Percentiles rank a stretch among this genome's conserved stretches.
Conservation (phyloP, 257 asterid genomes). For the Lantana camara region DNA sequence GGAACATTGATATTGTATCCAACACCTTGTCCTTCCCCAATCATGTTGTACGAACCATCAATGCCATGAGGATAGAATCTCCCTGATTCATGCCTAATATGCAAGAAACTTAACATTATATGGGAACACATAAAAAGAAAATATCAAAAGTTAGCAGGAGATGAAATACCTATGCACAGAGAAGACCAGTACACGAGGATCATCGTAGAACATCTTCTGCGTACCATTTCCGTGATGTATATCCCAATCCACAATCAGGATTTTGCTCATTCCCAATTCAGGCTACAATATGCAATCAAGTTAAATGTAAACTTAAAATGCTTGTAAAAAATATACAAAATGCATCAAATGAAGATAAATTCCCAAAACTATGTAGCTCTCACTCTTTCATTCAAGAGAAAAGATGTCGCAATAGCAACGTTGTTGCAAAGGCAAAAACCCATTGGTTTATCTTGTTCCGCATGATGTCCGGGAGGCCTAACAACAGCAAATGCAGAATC, state of each 20-base stretch:
- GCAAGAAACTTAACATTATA: too few relatives aligned
- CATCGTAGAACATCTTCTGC: slow-evolving; percentile 86
- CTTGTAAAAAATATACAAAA: background rate
- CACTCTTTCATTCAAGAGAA: slow-evolving; percentile 79
- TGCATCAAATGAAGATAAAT: slow-evolving; percentile 3
- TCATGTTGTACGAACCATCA: slow-evolving; percentile 79
- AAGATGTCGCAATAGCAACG: slow-evolving; percentile 83
- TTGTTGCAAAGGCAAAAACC: slow-evolving; percentile 94
- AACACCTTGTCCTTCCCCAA: slow-evolving; percentile 82
- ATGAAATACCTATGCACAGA: slow-evolving; percentile 85
- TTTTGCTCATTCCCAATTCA: slow-evolving; percentile 76
- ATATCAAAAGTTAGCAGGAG: too few relatives aligned
- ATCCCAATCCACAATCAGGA: slow-evolving; percentile 97
- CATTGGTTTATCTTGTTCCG: slow-evolving; percentile 84
- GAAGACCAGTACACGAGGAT: slow-evolving; percentile 89
- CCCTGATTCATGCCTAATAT: slow-evolving; percentile 70
- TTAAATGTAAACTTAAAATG: slow-evolving; percentile 18
- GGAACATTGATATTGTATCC: slow-evolving; percentile 96
- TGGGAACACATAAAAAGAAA: too few relatives aligned
- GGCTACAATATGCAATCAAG: slow-evolving; percentile 42
- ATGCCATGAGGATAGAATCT: slow-evolving; percentile 74
- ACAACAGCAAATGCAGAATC: slow-evolving; percentile 90
- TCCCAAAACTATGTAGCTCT: slow-evolving; percentile 37
- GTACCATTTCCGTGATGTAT: slow-evolving; percentile 99
- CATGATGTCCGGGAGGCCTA: slow-evolving; percentile 99